Base-by-base conservation (phyloP, 2,329 filamentous ascomycete species). In the Exophiala mesophila region DNA sequence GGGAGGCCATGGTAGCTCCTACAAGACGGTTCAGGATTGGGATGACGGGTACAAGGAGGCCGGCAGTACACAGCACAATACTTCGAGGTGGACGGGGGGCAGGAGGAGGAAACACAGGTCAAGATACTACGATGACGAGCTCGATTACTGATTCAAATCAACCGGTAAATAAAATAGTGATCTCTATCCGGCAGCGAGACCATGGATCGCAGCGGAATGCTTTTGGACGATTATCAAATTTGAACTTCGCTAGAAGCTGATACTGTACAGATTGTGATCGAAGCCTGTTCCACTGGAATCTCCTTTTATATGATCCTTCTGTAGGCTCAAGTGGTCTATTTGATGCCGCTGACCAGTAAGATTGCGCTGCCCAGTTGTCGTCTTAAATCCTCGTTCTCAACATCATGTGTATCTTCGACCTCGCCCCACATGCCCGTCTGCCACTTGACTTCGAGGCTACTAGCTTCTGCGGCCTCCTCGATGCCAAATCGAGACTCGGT, bases 331-430 rank as follows among this genome's bases (percentile, higher is more conserved):
- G n/a, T n/a, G n/a, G n/a, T n/a, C n/a, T n/a, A 26, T 26, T 26
- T 26, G 23, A 26, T 12, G 12, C 84, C 84, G 42, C 78, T 82
- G 7, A 96, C 84, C 36, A 97, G 68, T 58, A 97, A 61, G 12
- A 95, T 74, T 8, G 88, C 85, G 61, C 88, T 94, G 10, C 90
- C 92, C 46, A 97, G 68, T 68, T 97, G 92, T 57, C 90, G 76
- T 60, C 80, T 77, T 53, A 97, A 56, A 64, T 98, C 92, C 65
- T 94, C 90, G 64, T 82, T 85, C 57, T 94, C 85, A 1, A 98
- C 92, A 70, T 98, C 92, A 66, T 98, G 92, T 19, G 89, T 95
- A 65, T 98, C 89, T 63, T 98, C 92, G 1, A 98, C 92, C 71
- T 95, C 89, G 6, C 92, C 92, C 90, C 92, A 97, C 65, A 85